Percentiles rank a stretch among this genome's conserved stretches.
These are phyloP conservation scores for Cylindrotheca fusiformis DNA, from an alignment of 108 stramenopile genomes.

Conservation along the genomic window DNA sequence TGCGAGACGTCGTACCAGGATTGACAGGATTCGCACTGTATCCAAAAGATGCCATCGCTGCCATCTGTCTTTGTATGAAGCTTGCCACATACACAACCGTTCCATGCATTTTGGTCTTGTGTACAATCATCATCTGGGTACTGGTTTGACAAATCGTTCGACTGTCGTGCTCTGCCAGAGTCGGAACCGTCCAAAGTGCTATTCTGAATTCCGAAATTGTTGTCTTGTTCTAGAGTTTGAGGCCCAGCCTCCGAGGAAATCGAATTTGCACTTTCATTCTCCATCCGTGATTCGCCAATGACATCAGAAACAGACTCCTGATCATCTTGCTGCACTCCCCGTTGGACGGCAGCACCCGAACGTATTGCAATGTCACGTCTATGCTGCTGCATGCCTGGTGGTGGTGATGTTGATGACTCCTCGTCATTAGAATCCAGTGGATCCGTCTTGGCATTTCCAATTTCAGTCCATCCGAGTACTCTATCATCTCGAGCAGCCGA, in stretches of 20 bases:
- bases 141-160: no score
- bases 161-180: no score
- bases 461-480: conserved; percentile 22
- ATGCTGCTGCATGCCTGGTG: no score
- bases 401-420: neutral
- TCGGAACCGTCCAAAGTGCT: no score
- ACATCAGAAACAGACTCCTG: neutral
- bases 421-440: neutral
- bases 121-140: no score
- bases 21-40: conserved; percentile 72
- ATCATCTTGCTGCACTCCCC: neutral
- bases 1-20: conserved; percentile 67
- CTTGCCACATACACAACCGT: conserved; percentile 73
- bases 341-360: conserved; percentile 2
- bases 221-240: neutral
- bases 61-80: conserved; percentile 35
- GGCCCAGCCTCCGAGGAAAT: neutral
- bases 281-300: neutral
- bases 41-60: conserved; percentile 56
- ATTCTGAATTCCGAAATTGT: no score
- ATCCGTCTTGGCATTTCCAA: conserved; percentile 7
- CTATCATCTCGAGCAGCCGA: conserved; percentile 10
- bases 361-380: neutral
- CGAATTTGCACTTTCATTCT: neutral
- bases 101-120: conserved; percentile 64